These are phyloP conservation scores for Neurospora sp. DNA, from an alignment of 495 filamentous ascomycete genomes.

Conservation along the genomic window DNA sequence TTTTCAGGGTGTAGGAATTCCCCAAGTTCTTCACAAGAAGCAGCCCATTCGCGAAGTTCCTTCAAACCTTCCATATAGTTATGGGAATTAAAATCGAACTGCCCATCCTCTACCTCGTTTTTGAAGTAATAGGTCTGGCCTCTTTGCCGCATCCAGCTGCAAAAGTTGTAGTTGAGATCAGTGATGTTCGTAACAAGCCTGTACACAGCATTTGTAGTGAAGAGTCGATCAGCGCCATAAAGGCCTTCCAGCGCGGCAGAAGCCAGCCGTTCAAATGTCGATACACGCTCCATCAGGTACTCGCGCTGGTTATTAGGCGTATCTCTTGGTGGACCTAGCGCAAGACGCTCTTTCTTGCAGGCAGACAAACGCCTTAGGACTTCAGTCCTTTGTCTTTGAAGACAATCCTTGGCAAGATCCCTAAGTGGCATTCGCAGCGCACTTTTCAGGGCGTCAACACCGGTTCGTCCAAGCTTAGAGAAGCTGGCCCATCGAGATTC, in stretches of 20 bases:
- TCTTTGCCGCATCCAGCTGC: background rate
- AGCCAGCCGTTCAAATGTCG: slow-evolving; percentile 2
- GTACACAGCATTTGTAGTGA: slow-evolving; percentile 19
- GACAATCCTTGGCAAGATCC: slow-evolving; percentile 39
- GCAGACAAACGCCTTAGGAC: slow-evolving; percentile 30
- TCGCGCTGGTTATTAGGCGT: slow-evolving; percentile 14
- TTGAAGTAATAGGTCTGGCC: background rate
- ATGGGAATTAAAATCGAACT: background rate
- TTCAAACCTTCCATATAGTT: background rate
- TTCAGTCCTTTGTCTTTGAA: slow-evolving; percentile 40
- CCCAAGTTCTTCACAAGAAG: background rate
- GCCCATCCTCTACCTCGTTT: background rate
- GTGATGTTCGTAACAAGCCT: background rate
- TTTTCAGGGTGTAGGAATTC: background rate
- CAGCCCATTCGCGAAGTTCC: background rate
- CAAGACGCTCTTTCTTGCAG: slow-evolving; percentile 21
- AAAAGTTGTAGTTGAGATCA: background rate
- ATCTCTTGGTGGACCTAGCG: slow-evolving; percentile 35
- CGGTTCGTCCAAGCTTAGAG: slow-evolving; percentile 31
- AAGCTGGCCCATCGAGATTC: slow-evolving; percentile 36
- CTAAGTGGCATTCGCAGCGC: slow-evolving; percentile 36
- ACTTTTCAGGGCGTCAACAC: slow-evolving; percentile 36
- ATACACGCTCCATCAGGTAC: slow-evolving; percentile 3
- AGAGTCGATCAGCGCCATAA: slow-evolving; percentile 32
- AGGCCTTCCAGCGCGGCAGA: slow-evolving; percentile 18